These are phyloP conservation scores for Ganoderma lingzhi DNA, from an alignment of 1,284 basidiomycete genomes.

Conservation along the genomic window DNA sequence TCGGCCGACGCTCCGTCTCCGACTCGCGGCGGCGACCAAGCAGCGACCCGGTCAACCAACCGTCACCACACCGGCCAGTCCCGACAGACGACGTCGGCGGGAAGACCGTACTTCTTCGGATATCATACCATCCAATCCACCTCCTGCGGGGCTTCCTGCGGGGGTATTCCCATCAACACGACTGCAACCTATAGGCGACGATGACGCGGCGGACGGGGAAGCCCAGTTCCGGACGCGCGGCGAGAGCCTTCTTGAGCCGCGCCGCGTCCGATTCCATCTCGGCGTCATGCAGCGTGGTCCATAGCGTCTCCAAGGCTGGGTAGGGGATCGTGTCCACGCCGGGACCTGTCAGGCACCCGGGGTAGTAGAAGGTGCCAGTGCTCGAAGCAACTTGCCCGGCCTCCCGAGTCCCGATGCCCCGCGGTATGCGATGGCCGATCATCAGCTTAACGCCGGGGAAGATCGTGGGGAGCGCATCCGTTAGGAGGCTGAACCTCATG, in stretches of 20 bases:
- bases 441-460: not conserved
- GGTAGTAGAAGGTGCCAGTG: not conserved
- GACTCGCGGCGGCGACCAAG: not conserved
- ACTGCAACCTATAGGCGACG: not conserved
- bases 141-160: not conserved
- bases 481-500: not conserved
- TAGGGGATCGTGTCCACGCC: not conserved
- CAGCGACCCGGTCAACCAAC: not conserved
- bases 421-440: not conserved
- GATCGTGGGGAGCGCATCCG: not conserved
- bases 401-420: no score
- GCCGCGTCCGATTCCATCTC: not conserved
- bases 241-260: not conserved
- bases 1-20: not conserved
- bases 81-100: not conserved
- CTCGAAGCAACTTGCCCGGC: not conserved
- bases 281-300: not conserved
- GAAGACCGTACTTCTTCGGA: not conserved
- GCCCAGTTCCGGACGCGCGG: not conserved
- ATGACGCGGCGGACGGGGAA: not conserved
- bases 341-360: not conserved
- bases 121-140: not conserved
- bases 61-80: not conserved
- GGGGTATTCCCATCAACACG: not conserved
- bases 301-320: not conserved